These are phyloP conservation scores for Boletus pseudopeckii DNA, from an alignment of 768 basidiomycete species.

Conservation along the genomic window DNA sequence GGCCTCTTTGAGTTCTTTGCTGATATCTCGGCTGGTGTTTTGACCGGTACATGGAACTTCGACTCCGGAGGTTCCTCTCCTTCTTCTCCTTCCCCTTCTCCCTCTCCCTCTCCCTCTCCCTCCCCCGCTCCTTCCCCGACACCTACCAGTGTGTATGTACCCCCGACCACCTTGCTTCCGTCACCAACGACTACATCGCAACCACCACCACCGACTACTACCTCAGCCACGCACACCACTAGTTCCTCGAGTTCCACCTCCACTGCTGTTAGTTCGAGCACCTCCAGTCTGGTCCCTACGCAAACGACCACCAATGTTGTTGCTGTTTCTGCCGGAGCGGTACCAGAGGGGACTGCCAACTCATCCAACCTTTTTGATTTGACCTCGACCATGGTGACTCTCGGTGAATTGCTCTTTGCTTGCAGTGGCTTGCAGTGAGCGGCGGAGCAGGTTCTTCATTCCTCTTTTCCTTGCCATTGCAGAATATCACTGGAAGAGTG, in stretches of 20 bases:
- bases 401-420: slow-evolving; percentile 18
- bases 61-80: slow-evolving; percentile 21
- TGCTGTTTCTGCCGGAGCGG: slow-evolving; percentile 10
- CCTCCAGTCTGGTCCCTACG: slow-evolving; percentile 23
- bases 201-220: slow-evolving; percentile 24
- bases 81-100: slow-evolving; percentile 1
- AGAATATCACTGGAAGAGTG: neutral
- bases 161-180: slow-evolving; percentile 22
- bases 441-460: slow-evolving; percentile 8
- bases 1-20: slow-evolving; percentile 67
- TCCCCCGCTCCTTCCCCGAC: slow-evolving; percentile 14
- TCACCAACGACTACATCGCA: slow-evolving; percentile 22
- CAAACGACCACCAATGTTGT: slow-evolving; percentile 16
- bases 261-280: slow-evolving; percentile 6
- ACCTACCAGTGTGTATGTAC: slow-evolving; percentile 8
- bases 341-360: neutral
- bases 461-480: neutral
- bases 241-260: slow-evolving; percentile 13
- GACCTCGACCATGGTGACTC: slow-evolving; percentile 14
- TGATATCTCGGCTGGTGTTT: slow-evolving; percentile 44
- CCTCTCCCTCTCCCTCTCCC: slow-evolving; percentile 16
- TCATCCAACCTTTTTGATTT: slow-evolving; percentile 15
- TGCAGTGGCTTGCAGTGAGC: slow-evolving; percentile 8
- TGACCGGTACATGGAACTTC: slow-evolving; percentile 59
- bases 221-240: slow-evolving; percentile 9